These are phyloP conservation scores for Carpinus viminea DNA, from an alignment of 306 rosid genomes.

Conservation along the genomic window DNA sequence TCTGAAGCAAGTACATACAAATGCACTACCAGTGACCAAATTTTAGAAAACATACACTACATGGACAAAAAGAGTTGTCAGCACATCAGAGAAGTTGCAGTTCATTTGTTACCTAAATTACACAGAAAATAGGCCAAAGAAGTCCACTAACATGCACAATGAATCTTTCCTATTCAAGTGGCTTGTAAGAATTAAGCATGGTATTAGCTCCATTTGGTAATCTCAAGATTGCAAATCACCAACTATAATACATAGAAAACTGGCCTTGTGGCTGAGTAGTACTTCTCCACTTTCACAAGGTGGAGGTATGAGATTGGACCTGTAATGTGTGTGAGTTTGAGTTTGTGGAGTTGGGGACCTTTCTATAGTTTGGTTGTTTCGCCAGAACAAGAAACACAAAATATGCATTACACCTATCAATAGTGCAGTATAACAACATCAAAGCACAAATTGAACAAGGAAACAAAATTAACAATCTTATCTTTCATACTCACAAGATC, in stretches of 20 bases:
- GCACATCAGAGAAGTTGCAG: neutral
- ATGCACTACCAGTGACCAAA: neutral
- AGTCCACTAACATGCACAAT: neutral
- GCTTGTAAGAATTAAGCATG: neutral
- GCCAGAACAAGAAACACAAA: neutral
- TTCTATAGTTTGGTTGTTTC: neutral
- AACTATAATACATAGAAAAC: neutral
- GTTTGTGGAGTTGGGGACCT: neutral
- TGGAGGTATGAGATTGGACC: neutral
- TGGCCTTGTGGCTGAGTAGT: neutral
- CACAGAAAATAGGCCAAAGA: neutral
- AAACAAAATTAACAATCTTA: slow-evolving; percentile 19
- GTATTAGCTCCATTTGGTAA: neutral
- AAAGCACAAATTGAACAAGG: slow-evolving; percentile 14
- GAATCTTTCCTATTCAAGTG: neutral
- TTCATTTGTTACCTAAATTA: neutral
- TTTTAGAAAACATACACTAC: neutral
- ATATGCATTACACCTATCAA: neutral
- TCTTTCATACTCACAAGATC: slow-evolving; percentile 72
- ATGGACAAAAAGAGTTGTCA: neutral
- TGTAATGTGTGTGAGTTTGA: neutral
- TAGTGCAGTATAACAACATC: neutral
- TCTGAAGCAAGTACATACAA: neutral
- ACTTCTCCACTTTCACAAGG: neutral
- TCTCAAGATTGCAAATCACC: neutral